Percentiles rank a stretch among this genome's conserved stretches.
These are phyloP conservation scores for Pelargonium fulgidum DNA, from an alignment of 441 rosid species.

Conservation along the genomic window DNA sequence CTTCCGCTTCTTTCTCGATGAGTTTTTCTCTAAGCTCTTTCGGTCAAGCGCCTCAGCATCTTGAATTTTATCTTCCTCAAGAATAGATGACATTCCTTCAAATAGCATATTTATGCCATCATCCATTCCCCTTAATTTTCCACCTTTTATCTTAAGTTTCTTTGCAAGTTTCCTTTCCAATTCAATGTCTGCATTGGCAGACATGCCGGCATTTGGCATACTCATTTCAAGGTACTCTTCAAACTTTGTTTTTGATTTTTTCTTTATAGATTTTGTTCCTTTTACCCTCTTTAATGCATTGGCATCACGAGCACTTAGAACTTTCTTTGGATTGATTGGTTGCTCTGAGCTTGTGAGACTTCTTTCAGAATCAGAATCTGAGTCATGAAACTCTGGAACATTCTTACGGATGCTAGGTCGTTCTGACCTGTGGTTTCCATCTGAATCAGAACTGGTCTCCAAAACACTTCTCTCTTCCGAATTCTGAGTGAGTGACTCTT, in stretches of 20 bases:
- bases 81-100: constrained; percentile 40
- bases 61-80: constrained; percentile 25
- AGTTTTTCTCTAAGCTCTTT: constrained; percentile 13
- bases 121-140: constrained; percentile 55
- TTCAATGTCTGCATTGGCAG: constrained; percentile 48
- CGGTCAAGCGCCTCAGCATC: constrained; percentile 21
- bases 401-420: neutral
- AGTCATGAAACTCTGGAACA: neutral
- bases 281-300: constrained; percentile 25
- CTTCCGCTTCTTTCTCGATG: constrained; percentile 30
- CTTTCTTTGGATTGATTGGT: constrained; percentile 6
- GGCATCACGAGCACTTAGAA: constrained; percentile 3
- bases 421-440: neutral
- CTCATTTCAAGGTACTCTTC: constrained; percentile 69
- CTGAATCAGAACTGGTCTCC: constrained; percentile 4
- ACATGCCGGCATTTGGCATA: constrained; percentile 20
- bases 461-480: constrained; percentile 17
- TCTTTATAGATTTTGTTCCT: constrained; percentile 29
- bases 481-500: constrained; percentile 16
- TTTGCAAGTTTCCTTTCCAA: constrained; percentile 74
- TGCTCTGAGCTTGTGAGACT: constrained; percentile 10
- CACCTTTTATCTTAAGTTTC: constrained; percentile 71
- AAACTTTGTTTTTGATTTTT: constrained; percentile 50
- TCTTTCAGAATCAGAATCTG: constrained; percentile 5
- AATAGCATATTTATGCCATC: constrained; percentile 53